A percentile compares a stretch with the other conserved stretches of the same genome.
Conservation (phyloP, 2,329 filamentous ascomycete genomes). For the Metarhizium guizhouense region DNA sequence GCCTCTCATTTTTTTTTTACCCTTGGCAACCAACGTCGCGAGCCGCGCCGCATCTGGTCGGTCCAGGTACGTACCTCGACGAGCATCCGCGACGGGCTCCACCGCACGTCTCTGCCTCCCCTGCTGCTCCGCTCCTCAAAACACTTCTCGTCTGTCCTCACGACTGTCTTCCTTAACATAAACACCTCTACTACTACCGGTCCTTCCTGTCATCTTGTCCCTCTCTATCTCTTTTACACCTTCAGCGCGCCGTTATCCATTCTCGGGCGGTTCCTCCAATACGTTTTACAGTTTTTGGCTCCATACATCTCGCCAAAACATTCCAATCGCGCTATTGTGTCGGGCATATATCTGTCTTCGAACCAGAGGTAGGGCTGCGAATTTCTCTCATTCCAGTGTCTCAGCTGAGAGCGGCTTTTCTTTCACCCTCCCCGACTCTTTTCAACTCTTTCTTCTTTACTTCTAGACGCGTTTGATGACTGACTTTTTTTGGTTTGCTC, state of each 20-base stretch:
- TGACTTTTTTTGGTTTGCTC: constrained; percentile 7
- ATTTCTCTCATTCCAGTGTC: constrained; percentile 23
- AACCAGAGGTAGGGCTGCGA: constrained; percentile 25
- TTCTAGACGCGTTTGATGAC: constrained; percentile 11
- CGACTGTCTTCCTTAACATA: constrained; percentile 22
- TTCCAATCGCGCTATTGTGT: constrained; percentile 28
- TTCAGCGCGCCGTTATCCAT: constrained; percentile 15
- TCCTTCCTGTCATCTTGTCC: constrained; percentile 14
- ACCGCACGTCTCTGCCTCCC: constrained; percentile 17
- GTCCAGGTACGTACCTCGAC: constrained; percentile 11
- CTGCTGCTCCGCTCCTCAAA: constrained; percentile 26
- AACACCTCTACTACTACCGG: constrained; percentile 22
- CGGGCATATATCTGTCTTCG: constrained; percentile 21
- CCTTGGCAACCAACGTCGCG: constrained; percentile 11
- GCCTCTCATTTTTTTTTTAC: not conserved
- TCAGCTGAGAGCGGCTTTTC: constrained; percentile 14
- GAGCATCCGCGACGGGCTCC: constrained; percentile 8
- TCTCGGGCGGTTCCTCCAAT: constrained; percentile 17
- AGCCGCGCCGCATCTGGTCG: constrained; percentile 5
- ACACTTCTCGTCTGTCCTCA: constrained; percentile 27
- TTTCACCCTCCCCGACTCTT: constrained; percentile 3
- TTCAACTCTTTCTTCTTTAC: constrained; percentile 4
- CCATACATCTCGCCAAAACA: constrained; percentile 22
- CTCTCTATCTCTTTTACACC: constrained; percentile 11
- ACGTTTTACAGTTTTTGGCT: constrained; percentile 17